Evolutionary conservation across 2,329 filamentous ascomycete genomes (phyloP).

Genomic region (Macrophomina phaseolina): DNA sequence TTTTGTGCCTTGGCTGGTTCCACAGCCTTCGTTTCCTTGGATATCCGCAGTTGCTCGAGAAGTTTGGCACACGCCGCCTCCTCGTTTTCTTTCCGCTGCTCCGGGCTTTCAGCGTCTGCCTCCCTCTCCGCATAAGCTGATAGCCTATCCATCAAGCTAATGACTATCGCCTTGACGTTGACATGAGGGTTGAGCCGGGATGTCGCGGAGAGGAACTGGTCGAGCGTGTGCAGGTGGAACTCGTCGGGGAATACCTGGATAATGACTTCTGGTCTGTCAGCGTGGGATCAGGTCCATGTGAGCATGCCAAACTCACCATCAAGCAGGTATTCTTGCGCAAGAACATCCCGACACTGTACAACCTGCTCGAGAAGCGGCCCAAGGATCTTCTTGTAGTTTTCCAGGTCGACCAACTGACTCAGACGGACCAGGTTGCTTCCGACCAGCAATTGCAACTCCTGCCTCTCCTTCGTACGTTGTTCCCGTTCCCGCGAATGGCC

Average conservation of each 20-base stretch:
- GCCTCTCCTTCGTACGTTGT: conserved; percentile 88
- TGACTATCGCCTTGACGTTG: conserved; percentile 97
- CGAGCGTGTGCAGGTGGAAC: conserved; percentile 94
- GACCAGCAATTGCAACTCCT: conserved; percentile 92
- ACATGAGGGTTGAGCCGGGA: conserved; percentile 93
- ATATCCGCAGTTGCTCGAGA: conserved; percentile 76
- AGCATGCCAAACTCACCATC: conserved; percentile 63
- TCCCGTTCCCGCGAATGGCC: conserved; percentile 95
- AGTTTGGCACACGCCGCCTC: conserved; percentile 81
- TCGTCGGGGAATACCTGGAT: conserved; percentile 99
- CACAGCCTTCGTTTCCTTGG: conserved; percentile 59
- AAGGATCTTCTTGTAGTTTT: conserved; percentile 92
- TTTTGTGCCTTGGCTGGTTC: conserved; percentile 39
- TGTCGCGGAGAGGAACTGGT: conserved; percentile 92
- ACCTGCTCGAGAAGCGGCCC: conserved; percentile 93
- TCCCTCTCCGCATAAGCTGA: conserved; percentile 95
- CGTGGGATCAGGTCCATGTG: background rate
- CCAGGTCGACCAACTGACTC: conserved; percentile 93
- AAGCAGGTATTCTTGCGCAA: conserved; percentile 95
- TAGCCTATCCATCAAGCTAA: conserved; percentile 94
- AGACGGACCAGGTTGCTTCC: conserved; percentile 95
- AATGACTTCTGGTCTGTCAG: conserved; percentile 68
- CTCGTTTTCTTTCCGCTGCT: conserved; percentile 78
- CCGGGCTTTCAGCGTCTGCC: conserved; percentile 70
- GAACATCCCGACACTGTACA: conserved; percentile 94